Conservation (phyloP, 2,329 filamentous ascomycete species). For the Fusarium sp. region DNA sequence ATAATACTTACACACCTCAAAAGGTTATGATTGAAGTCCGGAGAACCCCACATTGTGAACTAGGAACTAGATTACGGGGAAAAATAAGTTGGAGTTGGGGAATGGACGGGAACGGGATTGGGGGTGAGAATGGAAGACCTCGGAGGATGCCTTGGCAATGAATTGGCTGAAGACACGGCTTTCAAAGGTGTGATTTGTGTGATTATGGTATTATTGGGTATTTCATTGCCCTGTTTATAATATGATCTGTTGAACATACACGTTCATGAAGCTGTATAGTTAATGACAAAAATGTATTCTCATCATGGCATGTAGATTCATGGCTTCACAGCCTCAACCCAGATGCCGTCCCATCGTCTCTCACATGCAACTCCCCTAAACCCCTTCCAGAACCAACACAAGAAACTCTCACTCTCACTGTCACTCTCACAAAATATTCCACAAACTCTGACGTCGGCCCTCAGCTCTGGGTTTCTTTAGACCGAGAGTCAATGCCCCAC, state of each 20-base stretch:
- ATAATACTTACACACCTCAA: slow-evolving; percentile 33
- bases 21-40: slow-evolving; percentile 13
- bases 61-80: slow-evolving; percentile 6
- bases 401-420: not conserved
- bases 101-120: slow-evolving; percentile 5
- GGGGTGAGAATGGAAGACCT: slow-evolving; percentile 26
- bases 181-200: not conserved
- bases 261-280: not conserved
- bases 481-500: slow-evolving; percentile 19
- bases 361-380: slow-evolving; percentile 15
- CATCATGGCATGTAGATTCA: not conserved
- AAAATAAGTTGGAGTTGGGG: slow-evolving; percentile 25
- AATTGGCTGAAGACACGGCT: not conserved
- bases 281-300: not conserved
- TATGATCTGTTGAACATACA: too few relatives aligned
- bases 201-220: not conserved
- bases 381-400: not conserved
- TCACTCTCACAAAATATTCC: not conserved
- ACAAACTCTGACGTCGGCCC: slow-evolving; percentile 30
- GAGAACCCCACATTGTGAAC: slow-evolving; percentile 33
- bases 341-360: not conserved
- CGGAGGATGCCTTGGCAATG: slow-evolving; percentile 18
- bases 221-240: too few relatives aligned
- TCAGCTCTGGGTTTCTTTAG: slow-evolving; percentile 7
- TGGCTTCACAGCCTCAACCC: slow-evolving; percentile 10